Evolutionary conservation across 305 asterid genomes (phyloP), one percentile per base, ranked within the genome.

Genomic region (Salvia sclarea): DNA sequence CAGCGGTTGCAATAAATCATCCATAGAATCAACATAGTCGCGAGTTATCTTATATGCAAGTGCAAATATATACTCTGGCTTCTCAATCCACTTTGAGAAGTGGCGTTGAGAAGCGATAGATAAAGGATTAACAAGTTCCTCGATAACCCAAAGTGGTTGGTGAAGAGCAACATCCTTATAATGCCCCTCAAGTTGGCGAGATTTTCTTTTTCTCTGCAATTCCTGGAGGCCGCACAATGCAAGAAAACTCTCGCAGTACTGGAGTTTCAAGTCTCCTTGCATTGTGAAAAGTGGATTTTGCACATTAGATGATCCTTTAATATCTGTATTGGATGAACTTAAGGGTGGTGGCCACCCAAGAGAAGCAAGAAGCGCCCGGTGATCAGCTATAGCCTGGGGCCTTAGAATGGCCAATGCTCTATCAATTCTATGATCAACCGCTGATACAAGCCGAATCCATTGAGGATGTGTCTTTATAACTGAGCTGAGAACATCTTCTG

Each of bases 301-400:
- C 44, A 70, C 80, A 73, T 75, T 82, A 55, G 78, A 54, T 69
- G 96, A 57, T 76, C 76, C 80, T 63, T 76, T 82, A 14, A 40
- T 35, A 57, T 84, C 86, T 47, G 82, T 76, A 71, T 75, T 80
- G 24, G 83, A 83, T 59, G 96, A 82, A 63, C 74, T 83, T 55
- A 81, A 73, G 52, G 95, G 88, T 5, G 96, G 98, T 30, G 98
- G 98, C 98, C 98, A 94, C 67, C 94, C 95, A 64, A 94, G 98
- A 72, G 96, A 91, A 80, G 86, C 69, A 71, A 94, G 96, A 78
- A 94, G 95, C 61, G 90, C 74, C 20, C 97, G 88, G 69, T 94
- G 96, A 82, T 91, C 97, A 44, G 97, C 96, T 64, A 94, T 84
- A n/a, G 96, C 95, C 75, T 88, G 97, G 37, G 97, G 98, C 76